Evolutionary conservation across 2,329 filamentous ascomycete species (phyloP).

Genomic region (Nannizziopsis barbatae): DNA sequence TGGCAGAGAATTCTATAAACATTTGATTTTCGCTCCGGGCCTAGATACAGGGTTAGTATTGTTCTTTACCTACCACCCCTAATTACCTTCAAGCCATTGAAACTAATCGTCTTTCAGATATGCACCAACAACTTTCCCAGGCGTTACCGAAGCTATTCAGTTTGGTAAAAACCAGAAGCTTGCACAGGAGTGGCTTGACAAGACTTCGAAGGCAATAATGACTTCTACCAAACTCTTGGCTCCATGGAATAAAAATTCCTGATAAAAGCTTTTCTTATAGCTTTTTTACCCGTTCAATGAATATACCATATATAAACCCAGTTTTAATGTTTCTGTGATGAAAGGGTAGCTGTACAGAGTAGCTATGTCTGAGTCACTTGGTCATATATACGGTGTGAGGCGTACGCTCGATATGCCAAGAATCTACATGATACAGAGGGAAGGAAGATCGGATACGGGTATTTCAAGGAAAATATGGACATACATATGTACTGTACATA

Average conservation of each 20-base stretch:
- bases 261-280: not conserved
- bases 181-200: conserved; percentile 19
- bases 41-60: conserved; percentile 25
- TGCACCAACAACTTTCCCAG: conserved; percentile 20
- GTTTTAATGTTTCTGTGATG: too few species aligned
- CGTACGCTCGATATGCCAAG: too few species aligned
- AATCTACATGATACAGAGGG: too few species aligned
- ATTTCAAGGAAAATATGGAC: too few species aligned
- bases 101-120: conserved; percentile 14
- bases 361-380: too few species aligned
- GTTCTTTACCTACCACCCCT: not conserved
- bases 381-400: too few species aligned
- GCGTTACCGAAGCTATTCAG: conserved; percentile 21
- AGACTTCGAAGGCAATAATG: conserved; percentile 18
- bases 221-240: conserved; percentile 18
- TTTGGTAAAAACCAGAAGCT: conserved; percentile 17
- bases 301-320: not conserved
- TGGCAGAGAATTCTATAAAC: conserved; percentile 36
- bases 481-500: too few species aligned
- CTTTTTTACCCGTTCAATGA: not conserved
- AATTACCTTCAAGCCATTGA: not conserved
- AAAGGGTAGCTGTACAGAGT: too few species aligned
- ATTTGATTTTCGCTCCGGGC: conserved; percentile 40
- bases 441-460: too few species aligned
- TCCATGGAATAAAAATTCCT: not conserved